Evolutionary conservation across 805 yeast genomes (phyloP), one percentile per base, ranked within the genome.

Genomic region (Ascoidea rubescens): DNA sequence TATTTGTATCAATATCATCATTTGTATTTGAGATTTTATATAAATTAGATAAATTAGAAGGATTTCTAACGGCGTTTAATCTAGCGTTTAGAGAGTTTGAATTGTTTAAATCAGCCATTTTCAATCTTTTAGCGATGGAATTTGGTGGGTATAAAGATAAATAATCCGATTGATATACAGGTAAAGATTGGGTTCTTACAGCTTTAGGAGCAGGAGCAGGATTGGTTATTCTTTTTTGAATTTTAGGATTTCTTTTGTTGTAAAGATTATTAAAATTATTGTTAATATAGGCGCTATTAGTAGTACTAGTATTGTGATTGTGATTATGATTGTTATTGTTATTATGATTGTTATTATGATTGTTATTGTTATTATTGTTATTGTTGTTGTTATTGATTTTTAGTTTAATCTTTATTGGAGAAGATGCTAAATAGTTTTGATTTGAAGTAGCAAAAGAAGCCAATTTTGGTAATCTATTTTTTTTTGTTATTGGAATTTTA

Each of bases 121-220:
- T 37, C 14, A 37, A 37, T 37, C 43, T 37, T 37, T 14, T 37
- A 14, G 43, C 43, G 4, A 37, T 37, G 2, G 43, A 37, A 37
- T 37, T 37, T 37, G 43, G 43, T 2, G 43, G 43, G 14, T 37
- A 37, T 8, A 37, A 37, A 14, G 43, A 37, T 37, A 37, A 37
- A 37, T 37, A 37, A 37, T 8, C 8, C 14, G 43, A 37, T 37
- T 37, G 14, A 37, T 10, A 37, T 10, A 49, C 52, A 21, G 77
- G 77, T 46, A 72, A 57, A 1, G 77, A 72, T 56, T 70, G 73
- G 1, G 77, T 71, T 59, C 75, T 64, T 33, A 59, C 65, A 5
- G 77, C 77, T 57, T 67, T 71, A 51, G 73, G 75, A n/a, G 75
- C 75, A 3, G 74, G 74, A 44, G 62, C 66, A 46, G 69, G 68